Conservation (phyloP, 1,139 yeast genomes). For the Hyphopichia khmerensis region DNA sequence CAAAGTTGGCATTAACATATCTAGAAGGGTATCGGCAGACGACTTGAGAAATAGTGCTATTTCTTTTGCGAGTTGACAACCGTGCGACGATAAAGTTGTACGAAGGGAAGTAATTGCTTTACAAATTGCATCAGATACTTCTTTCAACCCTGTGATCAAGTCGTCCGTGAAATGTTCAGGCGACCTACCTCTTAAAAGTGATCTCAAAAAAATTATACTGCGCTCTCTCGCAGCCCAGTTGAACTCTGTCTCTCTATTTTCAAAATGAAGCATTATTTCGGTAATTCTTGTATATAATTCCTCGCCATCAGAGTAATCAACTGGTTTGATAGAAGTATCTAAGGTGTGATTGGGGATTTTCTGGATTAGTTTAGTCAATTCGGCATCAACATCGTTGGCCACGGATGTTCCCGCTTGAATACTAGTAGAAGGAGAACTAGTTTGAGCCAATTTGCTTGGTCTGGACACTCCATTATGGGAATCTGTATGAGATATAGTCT, state of each 20-base stretch:
- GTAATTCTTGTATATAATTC: slow-evolving; percentile 16
- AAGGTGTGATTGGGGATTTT: slow-evolving; percentile 23
- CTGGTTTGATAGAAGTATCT: slow-evolving; percentile 22
- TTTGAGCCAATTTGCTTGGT: background rate
- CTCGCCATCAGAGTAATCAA: slow-evolving; percentile 15
- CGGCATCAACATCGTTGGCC: slow-evolving; percentile 7
- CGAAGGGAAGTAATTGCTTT: slow-evolving; percentile 74
- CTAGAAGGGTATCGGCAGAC: slow-evolving; percentile 61
- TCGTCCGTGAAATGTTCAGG: slow-evolving; percentile 37
- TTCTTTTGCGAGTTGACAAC: slow-evolving; percentile 81
- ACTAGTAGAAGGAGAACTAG: background rate
- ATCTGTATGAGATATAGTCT: background rate
- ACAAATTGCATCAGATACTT: slow-evolving; percentile 57
- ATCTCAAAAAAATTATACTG: slow-evolving; percentile 55
- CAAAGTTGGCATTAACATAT: slow-evolving; percentile 56
- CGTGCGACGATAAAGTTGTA: slow-evolving; percentile 76
- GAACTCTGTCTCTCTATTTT: slow-evolving; percentile 82
- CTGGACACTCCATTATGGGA: background rate
- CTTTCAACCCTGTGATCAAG: slow-evolving; percentile 42
- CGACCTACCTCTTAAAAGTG: slow-evolving; percentile 59
- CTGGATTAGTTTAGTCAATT: slow-evolving; percentile 14
- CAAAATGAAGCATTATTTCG: slow-evolving; percentile 41
- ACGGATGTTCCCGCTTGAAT: background rate
- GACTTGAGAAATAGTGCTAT: slow-evolving; percentile 49
- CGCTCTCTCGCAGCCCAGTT: slow-evolving; percentile 83